Evolutionary conservation across 768 basidiomycete genomes (phyloP).

Genomic region (Agrocybe praecox): DNA sequence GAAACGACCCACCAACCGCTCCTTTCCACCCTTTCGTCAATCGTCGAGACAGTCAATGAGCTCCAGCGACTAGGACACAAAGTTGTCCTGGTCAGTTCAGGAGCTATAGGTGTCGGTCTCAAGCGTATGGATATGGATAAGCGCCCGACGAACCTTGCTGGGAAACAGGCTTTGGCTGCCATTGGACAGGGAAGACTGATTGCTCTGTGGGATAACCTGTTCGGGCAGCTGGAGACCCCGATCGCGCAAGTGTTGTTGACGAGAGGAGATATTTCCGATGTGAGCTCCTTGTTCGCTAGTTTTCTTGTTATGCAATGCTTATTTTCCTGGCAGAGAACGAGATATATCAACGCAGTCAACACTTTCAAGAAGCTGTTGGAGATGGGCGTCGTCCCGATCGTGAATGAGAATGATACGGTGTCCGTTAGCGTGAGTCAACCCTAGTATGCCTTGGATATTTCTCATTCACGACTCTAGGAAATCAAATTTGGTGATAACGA

Average conservation of each 20-base stretch:
- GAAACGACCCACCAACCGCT: constrained; percentile 92
- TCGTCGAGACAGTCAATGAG: constrained; percentile 88
- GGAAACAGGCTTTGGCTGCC: constrained; percentile 96
- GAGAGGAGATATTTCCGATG: constrained; percentile 96
- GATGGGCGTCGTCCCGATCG: constrained; percentile 96
- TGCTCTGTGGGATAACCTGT: constrained; percentile 96
- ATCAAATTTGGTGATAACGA: constrained; percentile 99
- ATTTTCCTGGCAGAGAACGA: constrained; percentile 65
- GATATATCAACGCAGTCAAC: constrained; percentile 96
- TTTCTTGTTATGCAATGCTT: background rate
- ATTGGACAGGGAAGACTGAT: constrained; percentile 97
- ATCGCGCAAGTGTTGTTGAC: constrained; percentile 96
- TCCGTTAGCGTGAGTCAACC: constrained; percentile 83
- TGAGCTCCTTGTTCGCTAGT: constrained; percentile 36
- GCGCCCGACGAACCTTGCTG: constrained; percentile 81
- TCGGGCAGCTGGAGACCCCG: constrained; percentile 90
- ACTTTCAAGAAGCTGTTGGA: constrained; percentile 89
- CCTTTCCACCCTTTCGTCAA: constrained; percentile 85
- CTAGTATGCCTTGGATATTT: background rate
- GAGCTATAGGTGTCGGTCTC: constrained; percentile 96
- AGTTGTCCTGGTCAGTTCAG: constrained; percentile 94
- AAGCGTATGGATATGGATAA: constrained; percentile 86
- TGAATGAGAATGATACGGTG: constrained; percentile 99
- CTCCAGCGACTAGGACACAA: constrained; percentile 85
- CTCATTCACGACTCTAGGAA: constrained; percentile 62